Evolutionary conservation across 805 yeast species (phyloP).

Genomic region (Nakazawaea ernobii): DNA sequence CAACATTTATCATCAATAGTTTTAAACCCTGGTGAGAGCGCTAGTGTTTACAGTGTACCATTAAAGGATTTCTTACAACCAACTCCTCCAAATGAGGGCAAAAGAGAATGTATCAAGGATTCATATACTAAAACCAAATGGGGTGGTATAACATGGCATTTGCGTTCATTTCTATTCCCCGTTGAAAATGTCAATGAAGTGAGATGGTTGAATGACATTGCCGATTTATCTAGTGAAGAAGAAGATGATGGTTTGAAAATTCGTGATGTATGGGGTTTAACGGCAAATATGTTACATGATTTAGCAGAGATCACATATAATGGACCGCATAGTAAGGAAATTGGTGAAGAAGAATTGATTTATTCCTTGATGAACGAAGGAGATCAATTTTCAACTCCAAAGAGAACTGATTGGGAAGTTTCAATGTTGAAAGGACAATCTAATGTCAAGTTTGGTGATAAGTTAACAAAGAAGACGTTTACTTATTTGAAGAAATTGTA

Average conservation of each 20-base stretch:
- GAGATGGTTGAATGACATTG: constrained; percentile 56
- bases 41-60: constrained; percentile 68
- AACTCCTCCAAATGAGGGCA: constrained; percentile 19
- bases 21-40: constrained; percentile 73
- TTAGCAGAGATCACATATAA: constrained; percentile 51
- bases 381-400: constrained; percentile 42
- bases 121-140: constrained; percentile 40
- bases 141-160: constrained; percentile 69
- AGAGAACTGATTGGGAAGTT: constrained; percentile 49
- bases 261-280: constrained; percentile 78
- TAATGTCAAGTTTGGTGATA: constrained; percentile 35
- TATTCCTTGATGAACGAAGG: constrained; percentile 48
- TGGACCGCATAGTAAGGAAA: constrained; percentile 24
- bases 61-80: constrained; percentile 49
- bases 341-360: constrained; percentile 66
- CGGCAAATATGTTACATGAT: constrained; percentile 75
- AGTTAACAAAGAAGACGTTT: constrained; percentile 39
- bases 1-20: constrained; percentile 29
- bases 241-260: constrained; percentile 37
- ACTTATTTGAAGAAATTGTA: constrained; percentile 36
- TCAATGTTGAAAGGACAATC: constrained; percentile 36
- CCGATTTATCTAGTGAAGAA: constrained; percentile 54
- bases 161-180: constrained; percentile 59
- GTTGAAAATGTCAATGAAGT: constrained; percentile 49
- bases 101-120: constrained; percentile 28